A percentile compares a stretch with the other conserved stretches of the same genome.
Evolutionary conservation across 768 basidiomycete genomes (phyloP).

Genomic region (Mrakia frigida): DNA sequence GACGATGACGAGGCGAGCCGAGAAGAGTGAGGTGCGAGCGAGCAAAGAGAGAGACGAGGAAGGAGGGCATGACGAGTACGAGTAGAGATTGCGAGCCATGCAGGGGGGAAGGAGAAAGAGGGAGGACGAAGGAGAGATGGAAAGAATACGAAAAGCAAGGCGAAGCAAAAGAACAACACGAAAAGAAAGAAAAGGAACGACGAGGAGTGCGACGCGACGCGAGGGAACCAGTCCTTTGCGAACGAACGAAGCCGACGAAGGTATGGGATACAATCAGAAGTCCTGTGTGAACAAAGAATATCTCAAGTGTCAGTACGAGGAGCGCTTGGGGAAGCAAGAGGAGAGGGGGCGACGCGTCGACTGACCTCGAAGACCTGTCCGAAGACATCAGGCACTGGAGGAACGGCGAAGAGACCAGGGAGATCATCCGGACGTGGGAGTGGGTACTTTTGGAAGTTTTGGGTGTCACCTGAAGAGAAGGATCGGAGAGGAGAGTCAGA

Average conservation of each 20-base stretch:
- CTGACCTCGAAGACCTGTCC: not conserved
- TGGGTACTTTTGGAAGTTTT: slow-evolving; percentile 60
- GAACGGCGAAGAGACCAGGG: slow-evolving; percentile 25
- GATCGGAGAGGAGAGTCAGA: slow-evolving; percentile 67
- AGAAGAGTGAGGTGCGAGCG: no score
- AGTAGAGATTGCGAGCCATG: not conserved
- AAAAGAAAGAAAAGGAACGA: not conserved
- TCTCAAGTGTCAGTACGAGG: not conserved
- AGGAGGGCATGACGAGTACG: not conserved
- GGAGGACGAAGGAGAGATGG: not conserved
- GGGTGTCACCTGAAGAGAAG: slow-evolving; percentile 72
- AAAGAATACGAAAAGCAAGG: not conserved
- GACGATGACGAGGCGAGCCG: no score
- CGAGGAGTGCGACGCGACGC: not conserved
- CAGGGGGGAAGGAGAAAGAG: not conserved
- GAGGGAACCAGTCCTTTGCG: not conserved
- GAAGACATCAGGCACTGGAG: not conserved
- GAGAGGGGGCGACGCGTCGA: not conserved
- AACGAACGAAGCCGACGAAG: not conserved
- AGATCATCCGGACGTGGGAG: slow-evolving; percentile 29
- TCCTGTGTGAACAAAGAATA: not conserved
- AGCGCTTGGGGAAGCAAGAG: not conserved
- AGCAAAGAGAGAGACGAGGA: not conserved
- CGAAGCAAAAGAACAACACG: not conserved
- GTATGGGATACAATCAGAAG: not conserved